Evolutionary conservation across 2,329 filamentous ascomycete species (phyloP), one percentile per base, ranked within the genome.

Genomic region (Fusarium sterilihyphosum): DNA sequence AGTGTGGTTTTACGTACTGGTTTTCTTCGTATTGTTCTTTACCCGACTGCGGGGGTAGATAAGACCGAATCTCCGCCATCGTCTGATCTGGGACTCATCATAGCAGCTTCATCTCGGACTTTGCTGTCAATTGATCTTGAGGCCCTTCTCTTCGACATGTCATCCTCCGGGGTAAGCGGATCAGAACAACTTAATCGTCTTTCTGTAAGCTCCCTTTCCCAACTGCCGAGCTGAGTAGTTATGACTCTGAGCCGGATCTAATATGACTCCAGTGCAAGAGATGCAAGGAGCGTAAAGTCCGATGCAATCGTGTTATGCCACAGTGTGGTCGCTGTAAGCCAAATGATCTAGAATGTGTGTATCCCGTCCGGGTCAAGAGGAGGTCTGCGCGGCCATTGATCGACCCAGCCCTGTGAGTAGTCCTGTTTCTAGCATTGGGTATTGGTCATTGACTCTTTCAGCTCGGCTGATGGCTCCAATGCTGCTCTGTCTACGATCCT

Each of bases 301-400:
- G 80, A 40, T 81, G 80, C 49, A 80, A 78, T 65, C 78, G 79
- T 62, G 63, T 78, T 37, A 77, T 79, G 74, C 80, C 80, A 40
- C 59, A 56, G 10, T 81, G 80, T 53, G 65, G 77, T 37, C 73
- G 79, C 24, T 81, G 80, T 59, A 77, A 71, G 53, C 53, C 64
- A 17, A 78, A 79, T 20, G 66, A 76, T 47, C 57, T 75, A 17
- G 78, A 79, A 33, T 81, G 80, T 26, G 41, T 75, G 31, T 81
- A 81, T 59, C 79, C 79, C 1, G 57, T 71, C 20, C 67, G 80
- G 50, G 74, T 57, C 35, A 81, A 81, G 63, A 73, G 80, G 52
- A 77, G 68, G 53, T 70, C 73, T 22, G 63, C 74, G 13, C 73
- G 77, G 8, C 31, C 57, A 52, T 22, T 70, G 16, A 60, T 65